Evolutionary conservation across 768 basidiomycete genomes (phyloP).

Genomic region (Pisolithus orientalis): DNA sequence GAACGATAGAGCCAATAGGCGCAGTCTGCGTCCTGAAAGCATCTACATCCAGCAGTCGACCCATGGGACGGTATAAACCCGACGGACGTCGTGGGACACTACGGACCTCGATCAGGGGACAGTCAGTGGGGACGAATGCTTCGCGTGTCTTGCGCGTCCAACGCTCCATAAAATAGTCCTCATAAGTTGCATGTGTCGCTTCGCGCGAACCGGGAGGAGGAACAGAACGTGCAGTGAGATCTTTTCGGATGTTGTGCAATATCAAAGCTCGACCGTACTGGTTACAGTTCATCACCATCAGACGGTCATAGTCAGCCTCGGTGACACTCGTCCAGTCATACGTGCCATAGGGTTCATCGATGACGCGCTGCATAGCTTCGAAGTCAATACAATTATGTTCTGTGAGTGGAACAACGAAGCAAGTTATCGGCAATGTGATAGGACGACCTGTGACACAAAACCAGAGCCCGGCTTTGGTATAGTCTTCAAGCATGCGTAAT

Average conservation of each 20-base stretch:
- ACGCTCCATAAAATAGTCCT: conserved; percentile 50
- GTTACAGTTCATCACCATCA: conserved; percentile 50
- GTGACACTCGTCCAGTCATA: conserved; percentile 51
- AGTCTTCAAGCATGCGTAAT: conserved; percentile 54
- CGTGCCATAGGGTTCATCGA: conserved; percentile 44
- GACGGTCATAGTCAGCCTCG: conserved; percentile 41
- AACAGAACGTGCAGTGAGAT: conserved; percentile 58
- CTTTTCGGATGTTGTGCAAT: conserved; percentile 52
- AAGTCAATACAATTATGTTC: conserved; percentile 49
- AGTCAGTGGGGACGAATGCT: conserved; percentile 44
- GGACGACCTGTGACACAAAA: conserved; percentile 57
- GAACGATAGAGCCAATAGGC: conserved; percentile 30
- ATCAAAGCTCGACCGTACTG: conserved; percentile 50
- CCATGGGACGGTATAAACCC: conserved; percentile 33
- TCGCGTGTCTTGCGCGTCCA: conserved; percentile 45
- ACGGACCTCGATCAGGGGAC: conserved; percentile 56
- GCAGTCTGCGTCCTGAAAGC: conserved; percentile 18
- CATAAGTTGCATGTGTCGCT: conserved; percentile 42
- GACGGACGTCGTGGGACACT: conserved; percentile 36
- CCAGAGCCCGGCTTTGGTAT: conserved; percentile 56
- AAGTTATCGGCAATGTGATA: conserved; percentile 43
- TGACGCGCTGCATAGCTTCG: conserved; percentile 42
- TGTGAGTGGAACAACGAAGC: conserved; percentile 65
- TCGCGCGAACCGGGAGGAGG: conserved; percentile 50
- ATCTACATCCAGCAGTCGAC: conserved; percentile 20